A percentile compares a stretch with the other conserved stretches of the same genome.
These are phyloP conservation scores for Hypholoma sublateritium DNA, from an alignment of 768 basidiomycete genomes.

Conservation along the genomic window DNA sequence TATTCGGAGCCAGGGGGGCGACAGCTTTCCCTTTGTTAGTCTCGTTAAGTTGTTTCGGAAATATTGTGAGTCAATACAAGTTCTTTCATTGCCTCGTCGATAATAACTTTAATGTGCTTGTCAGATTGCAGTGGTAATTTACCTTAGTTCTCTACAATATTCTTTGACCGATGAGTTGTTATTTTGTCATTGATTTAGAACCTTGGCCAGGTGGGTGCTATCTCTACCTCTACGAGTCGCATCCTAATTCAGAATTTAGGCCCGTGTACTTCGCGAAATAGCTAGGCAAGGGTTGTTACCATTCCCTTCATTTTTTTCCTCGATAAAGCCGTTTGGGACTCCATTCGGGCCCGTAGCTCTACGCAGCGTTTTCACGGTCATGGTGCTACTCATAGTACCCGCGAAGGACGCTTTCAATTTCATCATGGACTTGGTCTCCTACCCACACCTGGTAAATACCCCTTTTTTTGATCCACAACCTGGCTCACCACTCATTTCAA, in stretches of 20 bases:
- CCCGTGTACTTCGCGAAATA: constrained; percentile 49
- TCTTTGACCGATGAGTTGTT: background rate
- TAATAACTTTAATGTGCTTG: background rate
- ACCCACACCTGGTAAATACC: constrained; percentile 32
- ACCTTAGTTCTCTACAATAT: background rate
- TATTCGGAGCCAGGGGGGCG: constrained; percentile 28
- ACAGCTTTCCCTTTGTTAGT: constrained; percentile 31
- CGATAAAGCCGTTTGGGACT: constrained; percentile 48
- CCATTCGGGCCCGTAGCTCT: constrained; percentile 43
- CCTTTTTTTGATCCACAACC: constrained; percentile 19
- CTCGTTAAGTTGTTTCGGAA: constrained; percentile 35
- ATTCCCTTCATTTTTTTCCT: constrained; percentile 45
- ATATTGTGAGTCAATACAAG: constrained; percentile 26
- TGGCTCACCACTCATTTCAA: constrained; percentile 5
- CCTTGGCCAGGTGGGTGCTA: constrained; percentile 24
- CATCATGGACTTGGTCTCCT: constrained; percentile 38
- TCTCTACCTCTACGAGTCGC: background rate
- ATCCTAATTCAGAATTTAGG: constrained; percentile 18
- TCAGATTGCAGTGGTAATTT: constrained; percentile 30
- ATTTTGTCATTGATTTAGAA: constrained; percentile 12
- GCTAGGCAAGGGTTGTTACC: constrained; percentile 54
- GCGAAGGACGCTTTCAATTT: constrained; percentile 39
- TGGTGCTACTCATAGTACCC: constrained; percentile 41
- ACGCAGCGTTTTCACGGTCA: constrained; percentile 35
- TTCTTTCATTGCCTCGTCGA: background rate